Base-by-base conservation (phyloP, 2,329 filamentous ascomycete species). In the Penicillium freii region DNA sequence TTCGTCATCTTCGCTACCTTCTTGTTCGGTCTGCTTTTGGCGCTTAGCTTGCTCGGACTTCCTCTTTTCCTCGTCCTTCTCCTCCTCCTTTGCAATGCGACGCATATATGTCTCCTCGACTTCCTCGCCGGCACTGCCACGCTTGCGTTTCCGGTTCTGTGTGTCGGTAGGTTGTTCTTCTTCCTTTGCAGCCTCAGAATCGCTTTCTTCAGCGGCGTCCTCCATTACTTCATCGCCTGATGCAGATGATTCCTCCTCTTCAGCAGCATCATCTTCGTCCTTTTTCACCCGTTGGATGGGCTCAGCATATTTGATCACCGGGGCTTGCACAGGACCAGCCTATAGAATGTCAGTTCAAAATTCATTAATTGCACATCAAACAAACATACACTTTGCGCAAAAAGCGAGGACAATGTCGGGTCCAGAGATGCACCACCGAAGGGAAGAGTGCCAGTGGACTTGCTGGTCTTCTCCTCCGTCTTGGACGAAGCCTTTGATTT, bases 331-430 rank as follows among this genome's bases (percentile, higher is more conserved):
- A 21, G 75, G 75, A 31, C 75, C 75, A 42, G 74, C 68, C 75
- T 77, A 63, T 17, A 34, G 13, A 34, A 34, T 42, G 31, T 66
- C 40, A 65, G 49, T 31, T 17, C 31, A 31, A 51, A 19, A n/a
- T 49, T 31, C 29, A 15, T 11, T 31, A 25, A 19, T 23, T 31
- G 7, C 19, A 34, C 11, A 51, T 46, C 17, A 42, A 29, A 40
- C 42, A 42, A 43, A 82, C 87, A 78, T 82, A 91, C 88, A 79
- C 89, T 91, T 56, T 82, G 79, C 56, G 87, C 82, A 76, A 92
- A 92, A 39, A 92, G 81, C 60, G 87, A 86, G 68, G 87, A 81
- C 64, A 92, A 79, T 55, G 81, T 77, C 71, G 88, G 87, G 78
- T 92, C 88, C 59, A 91, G 79, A 58, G 81, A 80, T 72, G 83